Conservation (phyloP, 2,329 filamentous ascomycete species). For the Fusarium poae region DNA sequence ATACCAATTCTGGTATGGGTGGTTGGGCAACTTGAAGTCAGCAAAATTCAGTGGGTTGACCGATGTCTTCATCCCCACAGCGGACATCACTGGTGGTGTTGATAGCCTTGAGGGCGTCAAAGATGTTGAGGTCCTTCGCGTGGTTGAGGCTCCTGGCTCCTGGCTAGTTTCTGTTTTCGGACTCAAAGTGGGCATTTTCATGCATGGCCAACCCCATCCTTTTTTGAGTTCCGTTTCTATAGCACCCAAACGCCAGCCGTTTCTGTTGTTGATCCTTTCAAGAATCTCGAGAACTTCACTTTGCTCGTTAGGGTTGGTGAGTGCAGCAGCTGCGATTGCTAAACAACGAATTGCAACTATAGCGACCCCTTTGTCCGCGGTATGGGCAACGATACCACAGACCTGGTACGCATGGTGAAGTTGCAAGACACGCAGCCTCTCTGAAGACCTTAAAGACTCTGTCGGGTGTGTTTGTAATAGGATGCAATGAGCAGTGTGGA, state of each 20-base stretch:
- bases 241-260: conserved; percentile 81
- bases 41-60: conserved; percentile 80
- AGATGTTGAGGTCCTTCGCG: conserved; percentile 25
- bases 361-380: conserved; percentile 82
- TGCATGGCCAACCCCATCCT: conserved; percentile 77
- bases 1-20: conserved; percentile 86
- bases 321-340: conserved; percentile 79
- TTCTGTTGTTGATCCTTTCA: conserved; percentile 78
- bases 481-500: conserved; percentile 87
- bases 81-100: conserved; percentile 48
- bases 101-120: conserved; percentile 34
- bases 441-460: conserved; percentile 67
- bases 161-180: conserved; percentile 26
- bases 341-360: conserved; percentile 84
- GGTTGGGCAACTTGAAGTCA: conserved; percentile 81
- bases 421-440: conserved; percentile 78
- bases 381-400: conserved; percentile 89
- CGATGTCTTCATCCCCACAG: conserved; percentile 54
- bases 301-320: conserved; percentile 78
- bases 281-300: conserved; percentile 84
- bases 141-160: conserved; percentile 5
- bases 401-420: conserved; percentile 84
- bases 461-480: conserved; percentile 84
- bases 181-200: conserved; percentile 23
- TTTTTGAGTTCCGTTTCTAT: conserved; percentile 79